Percentiles rank a stretch among this genome's conserved stretches.
Evolutionary conservation across 805 yeast genomes (phyloP).

Genomic region (Lipomyces mesembrius): DNA sequence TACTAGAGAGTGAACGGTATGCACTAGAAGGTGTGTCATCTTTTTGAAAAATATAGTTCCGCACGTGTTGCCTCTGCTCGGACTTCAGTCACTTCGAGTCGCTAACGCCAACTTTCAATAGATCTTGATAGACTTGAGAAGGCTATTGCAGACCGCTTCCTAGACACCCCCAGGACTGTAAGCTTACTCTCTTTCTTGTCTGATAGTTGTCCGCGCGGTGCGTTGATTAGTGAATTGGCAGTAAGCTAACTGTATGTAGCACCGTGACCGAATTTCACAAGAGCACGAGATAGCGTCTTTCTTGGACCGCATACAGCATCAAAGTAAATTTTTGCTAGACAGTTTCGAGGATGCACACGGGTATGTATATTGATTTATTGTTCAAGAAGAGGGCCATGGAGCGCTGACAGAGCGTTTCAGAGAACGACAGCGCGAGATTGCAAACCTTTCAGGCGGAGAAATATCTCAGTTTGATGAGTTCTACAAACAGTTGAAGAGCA

Average conservation of each 20-base stretch:
- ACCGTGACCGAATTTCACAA: conserved; percentile 28
- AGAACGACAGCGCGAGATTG: conserved; percentile 34
- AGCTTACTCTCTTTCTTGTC: conserved; percentile 38
- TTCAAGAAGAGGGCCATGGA: not conserved
- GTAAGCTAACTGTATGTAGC: conserved; percentile 11
- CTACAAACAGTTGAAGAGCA: conserved; percentile 46
- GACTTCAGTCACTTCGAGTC: not conserved
- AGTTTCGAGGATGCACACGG: conserved; percentile 20
- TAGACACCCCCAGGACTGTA: conserved; percentile 33
- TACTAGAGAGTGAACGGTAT: conserved; percentile 37
- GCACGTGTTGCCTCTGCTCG: not conserved
- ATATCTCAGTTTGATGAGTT: conserved; percentile 48
- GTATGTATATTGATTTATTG: conserved; percentile 17
- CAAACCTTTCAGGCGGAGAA: conserved; percentile 38
- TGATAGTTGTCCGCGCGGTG: conserved; percentile 54
- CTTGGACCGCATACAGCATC: conserved; percentile 52
- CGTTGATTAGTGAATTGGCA: not conserved
- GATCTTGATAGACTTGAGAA: conserved; percentile 74
- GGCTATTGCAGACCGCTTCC: conserved; percentile 65
- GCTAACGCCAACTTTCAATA: conserved; percentile 5
- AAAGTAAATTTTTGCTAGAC: conserved; percentile 40
- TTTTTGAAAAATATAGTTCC: not conserved
- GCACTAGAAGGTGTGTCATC: conserved; percentile 38
- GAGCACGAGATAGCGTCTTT: conserved; percentile 69
- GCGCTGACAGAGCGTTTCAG: conserved; percentile 3